phyloP scores from a whole-genome alignment of 768 basidiomycete genomes.

The Termitomyces sp. region DNA sequence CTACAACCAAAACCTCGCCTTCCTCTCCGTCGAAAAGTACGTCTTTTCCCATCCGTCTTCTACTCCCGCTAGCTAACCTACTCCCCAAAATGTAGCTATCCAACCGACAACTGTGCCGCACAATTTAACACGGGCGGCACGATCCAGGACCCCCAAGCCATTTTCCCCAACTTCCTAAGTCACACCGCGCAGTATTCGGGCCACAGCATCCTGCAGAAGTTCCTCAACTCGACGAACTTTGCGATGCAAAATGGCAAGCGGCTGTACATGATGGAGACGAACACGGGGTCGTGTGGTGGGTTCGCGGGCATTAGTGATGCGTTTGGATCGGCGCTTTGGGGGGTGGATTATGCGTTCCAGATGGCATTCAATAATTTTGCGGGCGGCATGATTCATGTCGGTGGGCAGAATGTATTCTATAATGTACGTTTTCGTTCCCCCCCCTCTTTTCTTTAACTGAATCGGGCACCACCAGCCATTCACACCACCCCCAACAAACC shows the following conservation, averaged over 20 bases:
- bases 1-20: conserved; percentile 35
- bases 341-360: conserved; percentile 54
- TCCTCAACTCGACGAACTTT: conserved; percentile 44
- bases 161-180: conserved; percentile 59
- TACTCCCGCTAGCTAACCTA: conserved; percentile 15
- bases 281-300: conserved; percentile 67
- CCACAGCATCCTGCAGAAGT: conserved; percentile 43
- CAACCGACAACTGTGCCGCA: conserved; percentile 58
- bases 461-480: not conserved
- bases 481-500: conserved; percentile 33
- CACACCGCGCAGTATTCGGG: conserved; percentile 43
- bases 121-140: conserved; percentile 38
- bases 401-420: conserved; percentile 62
- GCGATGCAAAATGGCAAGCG: conserved; percentile 40
- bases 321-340: conserved; percentile 65
- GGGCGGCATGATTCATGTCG: conserved; percentile 49
- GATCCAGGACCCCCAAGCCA: conserved; percentile 36
- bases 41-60: conserved; percentile 15
- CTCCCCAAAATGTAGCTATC: conserved; percentile 41
- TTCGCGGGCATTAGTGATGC: conserved; percentile 60
- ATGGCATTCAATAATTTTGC: conserved; percentile 54
- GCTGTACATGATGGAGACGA: conserved; percentile 68
- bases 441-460: conserved; percentile 39
- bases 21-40: conserved; percentile 58
- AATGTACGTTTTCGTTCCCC: conserved; percentile 64